Conservation (phyloP, 768 basidiomycete genomes). For the Xerocomus spinulosus region DNA sequence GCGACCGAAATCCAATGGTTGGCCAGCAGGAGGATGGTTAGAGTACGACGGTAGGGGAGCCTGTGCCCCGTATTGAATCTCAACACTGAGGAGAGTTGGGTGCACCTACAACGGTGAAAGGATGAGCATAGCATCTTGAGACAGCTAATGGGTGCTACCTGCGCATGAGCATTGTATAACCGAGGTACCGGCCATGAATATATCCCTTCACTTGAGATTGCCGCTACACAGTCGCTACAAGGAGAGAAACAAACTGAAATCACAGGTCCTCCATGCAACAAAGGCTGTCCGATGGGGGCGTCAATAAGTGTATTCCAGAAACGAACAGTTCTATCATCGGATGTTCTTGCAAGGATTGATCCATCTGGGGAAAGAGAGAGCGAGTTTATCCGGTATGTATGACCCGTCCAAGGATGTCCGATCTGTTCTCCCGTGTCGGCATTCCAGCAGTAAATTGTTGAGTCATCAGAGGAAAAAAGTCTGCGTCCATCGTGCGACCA, state of each 20-base stretch:
- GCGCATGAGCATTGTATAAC: background rate
- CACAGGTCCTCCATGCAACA: background rate
- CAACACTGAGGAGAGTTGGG: no score
- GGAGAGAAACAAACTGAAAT: background rate
- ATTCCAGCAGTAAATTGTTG: constrained; percentile 12
- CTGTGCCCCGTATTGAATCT: no score
- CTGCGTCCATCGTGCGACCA: constrained; percentile 4
- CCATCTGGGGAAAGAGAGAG: constrained; percentile 6
- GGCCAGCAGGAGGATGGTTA: no score
- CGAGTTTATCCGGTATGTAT: background rate
- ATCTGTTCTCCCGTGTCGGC: background rate
- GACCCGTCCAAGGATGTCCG: no score
- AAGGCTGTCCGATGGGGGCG: background rate
- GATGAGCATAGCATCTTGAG: background rate
- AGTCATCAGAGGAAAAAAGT: background rate
- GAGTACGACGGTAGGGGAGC: no score
- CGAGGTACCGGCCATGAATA: background rate
- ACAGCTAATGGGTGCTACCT: background rate
- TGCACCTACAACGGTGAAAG: no score
- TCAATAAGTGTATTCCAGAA: constrained; percentile 7
- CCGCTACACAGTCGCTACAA: constrained; percentile 1
- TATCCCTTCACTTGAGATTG: background rate
- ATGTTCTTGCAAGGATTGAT: constrained; percentile 7
- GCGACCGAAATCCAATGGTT: no score
- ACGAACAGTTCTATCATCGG: constrained; percentile 1